phyloP scores from a whole-genome alignment of 345 rosid species.

The Pseudoturritis turrita region DNA sequence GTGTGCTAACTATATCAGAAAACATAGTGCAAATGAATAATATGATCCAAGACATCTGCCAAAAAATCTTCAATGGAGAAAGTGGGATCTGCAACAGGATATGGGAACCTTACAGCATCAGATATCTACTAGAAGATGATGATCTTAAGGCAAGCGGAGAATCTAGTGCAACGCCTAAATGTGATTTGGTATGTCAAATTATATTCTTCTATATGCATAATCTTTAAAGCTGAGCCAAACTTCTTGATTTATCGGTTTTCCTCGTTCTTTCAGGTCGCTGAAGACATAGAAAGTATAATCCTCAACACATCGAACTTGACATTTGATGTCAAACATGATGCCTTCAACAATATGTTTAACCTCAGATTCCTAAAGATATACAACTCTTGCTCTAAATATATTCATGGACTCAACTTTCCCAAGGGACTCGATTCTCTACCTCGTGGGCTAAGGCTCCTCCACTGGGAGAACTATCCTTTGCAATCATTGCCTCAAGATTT shows the following conservation, averaged over 20 bases:
- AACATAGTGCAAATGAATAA: conserved; percentile 1
- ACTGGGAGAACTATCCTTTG: conserved; percentile 18
- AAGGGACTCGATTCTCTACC: not conserved
- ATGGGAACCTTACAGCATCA: not conserved
- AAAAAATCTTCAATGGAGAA: not conserved
- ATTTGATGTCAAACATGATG: not conserved
- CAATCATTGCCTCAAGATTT: not conserved
- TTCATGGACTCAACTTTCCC: not conserved
- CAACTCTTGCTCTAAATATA: not conserved
- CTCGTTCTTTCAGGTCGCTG: conserved; percentile 2
- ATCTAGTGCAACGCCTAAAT: not conserved
- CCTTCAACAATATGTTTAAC: conserved; percentile 9
- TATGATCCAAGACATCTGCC: conserved; percentile 3
- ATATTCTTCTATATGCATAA: not conserved
- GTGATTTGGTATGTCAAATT: not conserved
- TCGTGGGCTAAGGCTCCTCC: not conserved
- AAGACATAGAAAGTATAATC: conserved; percentile 3
- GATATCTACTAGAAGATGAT: not conserved
- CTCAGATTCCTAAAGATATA: conserved; percentile 8
- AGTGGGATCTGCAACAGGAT: not conserved
- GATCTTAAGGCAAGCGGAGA: not conserved
- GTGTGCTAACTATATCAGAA: not conserved
- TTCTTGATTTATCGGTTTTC: not conserved
- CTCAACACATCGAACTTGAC: not conserved
- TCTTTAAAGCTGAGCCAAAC: not conserved